These are phyloP conservation scores for Eutrema japonicum DNA, from an alignment of 345 rosid genomes.

Conservation along the genomic window DNA sequence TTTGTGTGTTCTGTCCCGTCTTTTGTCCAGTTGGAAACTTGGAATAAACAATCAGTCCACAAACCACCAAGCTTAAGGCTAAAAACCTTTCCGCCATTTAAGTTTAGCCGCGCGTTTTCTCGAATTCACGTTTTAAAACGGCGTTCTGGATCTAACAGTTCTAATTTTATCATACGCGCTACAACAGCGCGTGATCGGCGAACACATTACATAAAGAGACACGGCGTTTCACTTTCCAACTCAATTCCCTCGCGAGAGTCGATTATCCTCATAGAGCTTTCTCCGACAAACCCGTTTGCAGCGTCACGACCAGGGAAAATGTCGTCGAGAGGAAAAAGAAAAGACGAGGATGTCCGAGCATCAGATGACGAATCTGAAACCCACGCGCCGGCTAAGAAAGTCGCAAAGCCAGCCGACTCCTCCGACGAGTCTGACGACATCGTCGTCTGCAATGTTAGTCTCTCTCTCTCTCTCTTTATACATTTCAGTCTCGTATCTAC, in stretches of 20 bases:
- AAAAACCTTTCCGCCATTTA: constrained; percentile 4
- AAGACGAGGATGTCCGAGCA: constrained; percentile 55
- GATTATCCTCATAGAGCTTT: neutral
- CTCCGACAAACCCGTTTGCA: neutral
- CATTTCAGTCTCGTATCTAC: neutral
- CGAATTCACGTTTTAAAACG: constrained; percentile 32
- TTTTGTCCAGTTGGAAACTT: neutral
- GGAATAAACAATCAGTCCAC: constrained; percentile 8
- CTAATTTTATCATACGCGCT: constrained; percentile 26
- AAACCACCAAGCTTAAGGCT: constrained; percentile 7
- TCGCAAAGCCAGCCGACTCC: constrained; percentile 54
- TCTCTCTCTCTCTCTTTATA: neutral
- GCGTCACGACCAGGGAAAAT: constrained; percentile 44
- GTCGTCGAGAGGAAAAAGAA: constrained; percentile 86
- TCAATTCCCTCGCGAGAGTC: neutral
- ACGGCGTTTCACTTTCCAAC: constrained; percentile 12
- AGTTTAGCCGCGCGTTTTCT: constrained; percentile 28
- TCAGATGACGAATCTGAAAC: constrained; percentile 65
- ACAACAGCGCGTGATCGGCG: constrained; percentile 35
- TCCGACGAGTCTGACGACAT: constrained; percentile 68
- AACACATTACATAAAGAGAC: constrained; percentile 26
- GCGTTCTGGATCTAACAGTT: constrained; percentile 15
- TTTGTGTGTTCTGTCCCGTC: neutral
- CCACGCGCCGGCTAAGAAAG: constrained; percentile 70
- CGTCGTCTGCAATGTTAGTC: constrained; percentile 72